Conservation (phyloP, 176 grass and related monocot species). For the Triticum monococcum region DNA sequence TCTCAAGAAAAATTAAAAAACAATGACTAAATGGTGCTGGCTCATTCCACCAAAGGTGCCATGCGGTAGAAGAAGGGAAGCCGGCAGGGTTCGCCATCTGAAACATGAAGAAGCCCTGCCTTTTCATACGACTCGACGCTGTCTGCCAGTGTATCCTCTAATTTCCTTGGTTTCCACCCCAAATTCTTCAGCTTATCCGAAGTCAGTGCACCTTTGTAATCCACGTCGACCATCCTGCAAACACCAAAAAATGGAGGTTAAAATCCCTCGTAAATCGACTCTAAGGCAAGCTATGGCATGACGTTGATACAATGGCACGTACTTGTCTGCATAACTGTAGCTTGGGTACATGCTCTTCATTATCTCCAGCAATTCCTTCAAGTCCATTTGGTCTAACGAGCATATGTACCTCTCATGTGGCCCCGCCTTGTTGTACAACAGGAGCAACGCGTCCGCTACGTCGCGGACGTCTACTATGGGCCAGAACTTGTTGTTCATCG, state of each 20-base stretch:
- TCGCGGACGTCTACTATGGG: constrained; percentile 15
- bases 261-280: background rate
- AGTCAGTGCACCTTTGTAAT: background rate
- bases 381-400: background rate
- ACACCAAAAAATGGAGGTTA: no score
- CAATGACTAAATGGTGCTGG: no score
- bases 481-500: background rate
- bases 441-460: background rate
- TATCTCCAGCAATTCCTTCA: background rate
- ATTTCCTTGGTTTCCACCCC: constrained; percentile 29
- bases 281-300: background rate
- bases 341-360: constrained; percentile 19
- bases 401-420: constrained; percentile 25
- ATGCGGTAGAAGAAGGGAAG: background rate
- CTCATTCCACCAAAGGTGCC: background rate
- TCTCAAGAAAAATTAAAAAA: background rate
- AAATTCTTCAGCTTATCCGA: constrained; percentile 38
- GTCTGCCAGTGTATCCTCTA: constrained; percentile 13
- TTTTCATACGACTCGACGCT: constrained; percentile 15
- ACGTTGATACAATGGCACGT: background rate
- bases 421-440: background rate
- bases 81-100: background rate
- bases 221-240: constrained; percentile 16
- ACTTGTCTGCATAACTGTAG: constrained; percentile 35
- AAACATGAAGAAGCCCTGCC: constrained; percentile 30